phyloP scores from a whole-genome alignment of 352 stramenopile species.

The Phytopythium chamaehyphon region DNA sequence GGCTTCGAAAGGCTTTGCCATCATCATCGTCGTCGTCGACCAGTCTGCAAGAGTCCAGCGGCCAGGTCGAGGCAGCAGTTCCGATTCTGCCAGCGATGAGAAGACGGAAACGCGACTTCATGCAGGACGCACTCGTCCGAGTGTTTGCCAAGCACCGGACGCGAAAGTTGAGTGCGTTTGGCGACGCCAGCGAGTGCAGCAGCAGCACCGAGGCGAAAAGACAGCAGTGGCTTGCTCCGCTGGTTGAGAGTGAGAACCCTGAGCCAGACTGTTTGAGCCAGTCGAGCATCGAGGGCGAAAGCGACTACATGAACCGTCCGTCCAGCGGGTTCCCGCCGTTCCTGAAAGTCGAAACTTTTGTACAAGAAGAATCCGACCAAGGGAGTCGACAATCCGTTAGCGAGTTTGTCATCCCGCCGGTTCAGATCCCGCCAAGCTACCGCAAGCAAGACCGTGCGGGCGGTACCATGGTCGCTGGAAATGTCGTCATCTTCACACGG shows the following conservation, averaged over 20 bases:
- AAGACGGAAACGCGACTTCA: conserved; percentile 14
- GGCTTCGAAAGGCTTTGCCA: too few species aligned
- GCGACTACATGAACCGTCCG: background rate
- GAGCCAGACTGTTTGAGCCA: background rate
- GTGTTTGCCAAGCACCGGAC: conserved; percentile 8
- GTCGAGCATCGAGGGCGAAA: background rate
- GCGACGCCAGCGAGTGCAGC: background rate
- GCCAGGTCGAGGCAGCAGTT: background rate
- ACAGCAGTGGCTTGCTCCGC: too few species aligned
- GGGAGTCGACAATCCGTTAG: conserved; percentile 2
- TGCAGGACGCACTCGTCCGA: conserved; percentile 13
- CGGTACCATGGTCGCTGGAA: conserved; percentile 24
- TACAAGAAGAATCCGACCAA: conserved; percentile 11
- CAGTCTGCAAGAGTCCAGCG: too few species aligned
- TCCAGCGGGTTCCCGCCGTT: conserved; percentile 1
- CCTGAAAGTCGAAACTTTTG: background rate
- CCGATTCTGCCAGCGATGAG: background rate
- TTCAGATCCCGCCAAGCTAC: conserved; percentile 24
- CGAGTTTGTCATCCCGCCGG: conserved; percentile 22
- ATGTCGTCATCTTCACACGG: conserved; percentile 26
- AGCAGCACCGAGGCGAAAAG: too few species aligned
- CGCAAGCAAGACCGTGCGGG: conserved; percentile 22
- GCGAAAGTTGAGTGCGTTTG: background rate
- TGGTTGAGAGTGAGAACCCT: too few species aligned
- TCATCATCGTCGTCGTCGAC: too few species aligned